Conservation (phyloP, 2,329 filamentous ascomycete genomes). For the Calonectria crousiana region DNA sequence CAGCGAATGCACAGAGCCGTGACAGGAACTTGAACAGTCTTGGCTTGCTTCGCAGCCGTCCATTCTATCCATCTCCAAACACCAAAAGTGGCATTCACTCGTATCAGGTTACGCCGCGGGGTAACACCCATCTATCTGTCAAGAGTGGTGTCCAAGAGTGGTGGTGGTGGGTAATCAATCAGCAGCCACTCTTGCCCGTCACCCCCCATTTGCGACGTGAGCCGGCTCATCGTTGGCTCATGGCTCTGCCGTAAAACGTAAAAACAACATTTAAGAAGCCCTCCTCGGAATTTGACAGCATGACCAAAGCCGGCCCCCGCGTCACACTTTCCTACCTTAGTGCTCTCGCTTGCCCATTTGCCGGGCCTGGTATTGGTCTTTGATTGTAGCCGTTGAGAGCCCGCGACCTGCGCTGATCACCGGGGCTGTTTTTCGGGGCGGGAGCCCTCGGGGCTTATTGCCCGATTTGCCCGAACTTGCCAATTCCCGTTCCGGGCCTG, state of each 20-base stretch:
- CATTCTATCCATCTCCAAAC: not conserved
- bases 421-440: not conserved
- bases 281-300: not conserved
- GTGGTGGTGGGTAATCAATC: constrained; percentile 7
- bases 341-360: not conserved
- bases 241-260: not conserved
- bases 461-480: not conserved
- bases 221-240: not conserved
- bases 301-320: not conserved
- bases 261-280: not conserved
- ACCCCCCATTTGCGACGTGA: not conserved
- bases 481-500: not conserved
- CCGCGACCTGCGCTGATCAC: not conserved
- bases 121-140: not conserved
- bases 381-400: not conserved
- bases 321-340: not conserved
- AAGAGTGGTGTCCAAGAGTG: constrained; percentile 4
- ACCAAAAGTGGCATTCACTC: not conserved
- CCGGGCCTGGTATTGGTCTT: not conserved
- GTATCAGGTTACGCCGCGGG: not conserved
- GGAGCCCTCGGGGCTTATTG: not conserved
- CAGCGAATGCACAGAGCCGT: not conserved
- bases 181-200: not conserved
- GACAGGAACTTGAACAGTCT: not conserved
- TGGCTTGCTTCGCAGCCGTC: not conserved